Conservation (phyloP, 2,329 filamentous ascomycete species). For the Fusarium transvaalense region DNA sequence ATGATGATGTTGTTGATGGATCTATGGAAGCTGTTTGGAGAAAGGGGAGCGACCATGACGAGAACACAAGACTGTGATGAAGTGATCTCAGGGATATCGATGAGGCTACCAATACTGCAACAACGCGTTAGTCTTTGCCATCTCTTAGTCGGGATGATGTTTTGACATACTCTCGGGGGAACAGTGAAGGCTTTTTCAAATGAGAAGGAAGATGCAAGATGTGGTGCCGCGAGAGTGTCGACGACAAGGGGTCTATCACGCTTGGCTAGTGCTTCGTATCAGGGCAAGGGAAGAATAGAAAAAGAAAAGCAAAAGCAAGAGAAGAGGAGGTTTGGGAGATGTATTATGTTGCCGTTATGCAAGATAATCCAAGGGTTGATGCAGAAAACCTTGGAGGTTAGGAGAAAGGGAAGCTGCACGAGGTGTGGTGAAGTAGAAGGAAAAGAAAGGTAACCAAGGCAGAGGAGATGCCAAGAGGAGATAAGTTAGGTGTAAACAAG, state of each 20-base stretch:
- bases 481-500: not conserved
- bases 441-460: not conserved
- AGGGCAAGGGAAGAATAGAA: not conserved
- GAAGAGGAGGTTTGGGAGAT: not conserved
- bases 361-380: not conserved
- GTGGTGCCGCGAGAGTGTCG: not conserved
- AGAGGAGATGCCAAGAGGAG: not conserved
- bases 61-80: not conserved
- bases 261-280: not conserved
- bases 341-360: not conserved
- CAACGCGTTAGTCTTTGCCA: not conserved
- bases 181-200: not conserved
- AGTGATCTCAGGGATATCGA: not conserved
- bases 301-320: not conserved
- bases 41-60: conserved; percentile 16
- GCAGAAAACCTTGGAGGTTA: not conserved
- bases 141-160: not conserved
- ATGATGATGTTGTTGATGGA: conserved; percentile 13
- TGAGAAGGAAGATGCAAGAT: conserved; percentile 4
- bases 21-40: conserved; percentile 22
- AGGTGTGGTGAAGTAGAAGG: not conserved
- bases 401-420: not conserved
- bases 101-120: not conserved
- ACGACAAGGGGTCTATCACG: not conserved
- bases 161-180: not conserved